Conservation (phyloP, 208 protist genomes). For the Borovskyia barvae region DNA sequence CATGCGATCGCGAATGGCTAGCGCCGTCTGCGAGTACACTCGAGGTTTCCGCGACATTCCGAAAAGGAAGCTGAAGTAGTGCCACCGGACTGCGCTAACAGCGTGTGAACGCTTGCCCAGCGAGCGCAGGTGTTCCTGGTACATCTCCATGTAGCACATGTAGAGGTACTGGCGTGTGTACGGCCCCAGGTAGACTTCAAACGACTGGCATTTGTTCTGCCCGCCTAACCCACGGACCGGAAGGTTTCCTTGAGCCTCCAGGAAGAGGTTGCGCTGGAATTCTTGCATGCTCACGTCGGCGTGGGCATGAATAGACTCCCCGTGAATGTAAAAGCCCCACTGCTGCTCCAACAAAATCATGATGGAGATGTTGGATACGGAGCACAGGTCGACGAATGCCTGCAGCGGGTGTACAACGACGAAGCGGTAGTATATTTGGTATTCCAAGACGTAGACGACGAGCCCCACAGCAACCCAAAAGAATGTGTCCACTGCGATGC, state of each 20-base stretch:
- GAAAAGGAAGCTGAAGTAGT: constrained; percentile 55
- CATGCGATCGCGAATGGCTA: constrained; percentile 74
- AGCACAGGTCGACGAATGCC: constrained; percentile 89
- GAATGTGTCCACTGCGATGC: constrained; percentile 77
- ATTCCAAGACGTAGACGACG: constrained; percentile 69
- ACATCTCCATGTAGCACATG: constrained; percentile 68
- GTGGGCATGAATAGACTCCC: constrained; percentile 84
- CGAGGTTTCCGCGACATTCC: constrained; percentile 45
- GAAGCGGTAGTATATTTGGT: constrained; percentile 84
- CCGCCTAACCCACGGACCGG: constrained; percentile 80
- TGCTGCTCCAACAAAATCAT: constrained; percentile 80
- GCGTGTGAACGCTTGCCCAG: constrained; percentile 26
- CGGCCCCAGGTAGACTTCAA: constrained; percentile 77
- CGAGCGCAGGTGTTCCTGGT: constrained; percentile 40
- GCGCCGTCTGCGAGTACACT: constrained; percentile 41
- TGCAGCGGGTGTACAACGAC: constrained; percentile 78
- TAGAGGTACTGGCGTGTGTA: constrained; percentile 83
- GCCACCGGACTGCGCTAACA: constrained; percentile 45
- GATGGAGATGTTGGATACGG: constrained; percentile 89
- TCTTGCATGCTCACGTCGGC: constrained; percentile 89
- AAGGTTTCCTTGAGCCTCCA: constrained; percentile 81
- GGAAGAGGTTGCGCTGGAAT: constrained; percentile 78
- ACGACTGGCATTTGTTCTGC: constrained; percentile 74
- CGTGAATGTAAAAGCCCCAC: constrained; percentile 92
- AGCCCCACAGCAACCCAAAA: constrained; percentile 69